phyloP scores from a whole-genome alignment of 106 monocot genomes.

The Dioscorea zingiberensis region DNA sequence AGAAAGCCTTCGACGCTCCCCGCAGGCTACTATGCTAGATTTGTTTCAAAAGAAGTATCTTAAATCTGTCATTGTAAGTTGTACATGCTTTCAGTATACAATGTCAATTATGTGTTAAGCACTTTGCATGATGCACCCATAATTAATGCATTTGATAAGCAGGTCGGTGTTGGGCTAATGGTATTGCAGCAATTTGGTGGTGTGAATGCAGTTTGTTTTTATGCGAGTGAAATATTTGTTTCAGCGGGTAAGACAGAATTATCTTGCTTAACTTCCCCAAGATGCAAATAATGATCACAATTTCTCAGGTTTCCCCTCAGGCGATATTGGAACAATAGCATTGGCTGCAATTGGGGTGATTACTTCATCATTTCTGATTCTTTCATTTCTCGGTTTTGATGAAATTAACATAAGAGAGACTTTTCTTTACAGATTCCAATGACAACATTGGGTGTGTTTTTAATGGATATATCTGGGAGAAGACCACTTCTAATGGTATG shows the following conservation, averaged over 20 bases:
- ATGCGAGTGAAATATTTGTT: slow-evolving; percentile 22
- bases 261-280: background rate
- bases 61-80: slow-evolving; percentile 33
- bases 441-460: slow-evolving; percentile 27
- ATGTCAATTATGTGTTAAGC: too few relatives aligned
- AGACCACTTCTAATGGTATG: slow-evolving; percentile 38
- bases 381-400: background rate
- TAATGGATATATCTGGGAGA: slow-evolving; percentile 51
- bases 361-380: background rate
- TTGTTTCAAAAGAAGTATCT: slow-evolving; percentile 46
- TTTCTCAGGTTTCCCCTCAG: slow-evolving; percentile 29
- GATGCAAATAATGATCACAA: background rate
- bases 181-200: slow-evolving; percentile 62
- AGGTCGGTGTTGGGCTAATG: slow-evolving; percentile 66
- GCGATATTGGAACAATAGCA: slow-evolving; percentile 14
- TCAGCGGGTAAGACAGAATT: slow-evolving; percentile 14
- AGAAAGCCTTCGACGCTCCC: slow-evolving; percentile 19
- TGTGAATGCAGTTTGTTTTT: slow-evolving; percentile 43
- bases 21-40: slow-evolving; percentile 28
- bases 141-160: background rate
- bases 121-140: background rate
- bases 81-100: background rate
- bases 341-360: slow-evolving; percentile 14
- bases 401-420: background rate
- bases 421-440: slow-evolving; percentile 29